phyloP scores from a whole-genome alignment of 768 basidiomycete genomes.

The Xerocomus brunneocitrinus region DNA sequence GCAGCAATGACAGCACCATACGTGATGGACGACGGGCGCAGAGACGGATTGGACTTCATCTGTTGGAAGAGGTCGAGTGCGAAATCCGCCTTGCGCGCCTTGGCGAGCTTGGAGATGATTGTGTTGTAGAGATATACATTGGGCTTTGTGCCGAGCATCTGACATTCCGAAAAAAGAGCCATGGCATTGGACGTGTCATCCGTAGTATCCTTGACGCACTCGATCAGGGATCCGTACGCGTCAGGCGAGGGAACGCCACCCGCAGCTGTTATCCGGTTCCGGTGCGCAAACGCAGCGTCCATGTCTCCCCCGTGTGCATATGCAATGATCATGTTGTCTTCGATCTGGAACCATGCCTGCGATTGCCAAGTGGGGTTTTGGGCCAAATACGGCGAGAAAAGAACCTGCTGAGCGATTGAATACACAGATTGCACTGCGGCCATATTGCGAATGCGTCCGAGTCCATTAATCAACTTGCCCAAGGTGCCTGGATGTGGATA shows the following conservation, averaged over 20 bases:
- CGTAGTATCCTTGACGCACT: constrained; percentile 86
- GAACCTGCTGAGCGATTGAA: constrained; percentile 55
- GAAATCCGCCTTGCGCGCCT: constrained; percentile 88
- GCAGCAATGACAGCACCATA: constrained; percentile 94
- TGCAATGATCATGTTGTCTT: constrained; percentile 87
- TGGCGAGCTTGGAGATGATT: constrained; percentile 92
- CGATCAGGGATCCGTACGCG: constrained; percentile 88
- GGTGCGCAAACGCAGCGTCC: constrained; percentile 77
- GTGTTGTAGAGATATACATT: constrained; percentile 95
- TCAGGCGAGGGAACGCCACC: constrained; percentile 81
- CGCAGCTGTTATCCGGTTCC: constrained; percentile 68
- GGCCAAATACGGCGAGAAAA: constrained; percentile 40
- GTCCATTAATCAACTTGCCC: constrained; percentile 58
- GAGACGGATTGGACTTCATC: constrained; percentile 61
- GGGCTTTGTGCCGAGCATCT: constrained; percentile 61
- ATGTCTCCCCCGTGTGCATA: constrained; percentile 77
- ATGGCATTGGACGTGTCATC: constrained; percentile 90
- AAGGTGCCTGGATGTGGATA: constrained; percentile 52
- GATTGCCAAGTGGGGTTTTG: constrained; percentile 45
- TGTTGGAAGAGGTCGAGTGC: constrained; percentile 83
- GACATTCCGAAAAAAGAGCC: constrained; percentile 77
- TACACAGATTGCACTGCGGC: constrained; percentile 66
- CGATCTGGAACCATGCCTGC: constrained; percentile 68
- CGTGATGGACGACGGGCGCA: constrained; percentile 79
- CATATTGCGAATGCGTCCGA: constrained; percentile 60